Evolutionary conservation across 305 asterid genomes (phyloP).

Genomic region (Fraxinus velutina): DNA sequence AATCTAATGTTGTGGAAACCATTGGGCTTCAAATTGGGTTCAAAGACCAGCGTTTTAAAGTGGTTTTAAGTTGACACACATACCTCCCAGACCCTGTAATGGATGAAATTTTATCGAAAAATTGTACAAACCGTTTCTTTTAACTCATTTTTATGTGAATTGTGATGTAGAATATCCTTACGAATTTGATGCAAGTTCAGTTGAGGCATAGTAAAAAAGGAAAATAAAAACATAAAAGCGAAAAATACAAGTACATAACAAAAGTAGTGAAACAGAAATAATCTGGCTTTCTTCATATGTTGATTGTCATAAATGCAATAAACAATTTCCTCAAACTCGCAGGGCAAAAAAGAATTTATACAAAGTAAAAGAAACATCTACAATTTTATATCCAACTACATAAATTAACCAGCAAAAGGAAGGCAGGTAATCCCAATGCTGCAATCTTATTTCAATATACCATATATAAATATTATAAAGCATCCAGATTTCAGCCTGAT

Average conservation of each 20-base stretch:
- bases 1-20: not conserved
- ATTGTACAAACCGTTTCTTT: not conserved
- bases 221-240: not conserved
- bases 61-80: not conserved
- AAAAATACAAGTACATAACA: not conserved
- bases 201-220: not conserved
- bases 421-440: not conserved
- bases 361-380: not conserved
- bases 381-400: not conserved
- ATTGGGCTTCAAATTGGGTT: not conserved
- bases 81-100: not conserved
- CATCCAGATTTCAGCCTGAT: not conserved
- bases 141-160: not conserved
- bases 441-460: not conserved
- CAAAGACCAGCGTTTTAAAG: not conserved
- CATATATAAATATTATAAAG: not conserved
- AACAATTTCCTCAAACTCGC: not conserved
- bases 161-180: not conserved
- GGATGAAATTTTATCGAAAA: not conserved
- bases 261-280: not conserved
- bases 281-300: not conserved
- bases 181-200: not conserved
- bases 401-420: not conserved
- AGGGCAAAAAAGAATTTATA: not conserved
- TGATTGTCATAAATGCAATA: not conserved